Conservation (phyloP, 2,329 filamentous ascomycete species). For the Nemania sp. region DNA sequence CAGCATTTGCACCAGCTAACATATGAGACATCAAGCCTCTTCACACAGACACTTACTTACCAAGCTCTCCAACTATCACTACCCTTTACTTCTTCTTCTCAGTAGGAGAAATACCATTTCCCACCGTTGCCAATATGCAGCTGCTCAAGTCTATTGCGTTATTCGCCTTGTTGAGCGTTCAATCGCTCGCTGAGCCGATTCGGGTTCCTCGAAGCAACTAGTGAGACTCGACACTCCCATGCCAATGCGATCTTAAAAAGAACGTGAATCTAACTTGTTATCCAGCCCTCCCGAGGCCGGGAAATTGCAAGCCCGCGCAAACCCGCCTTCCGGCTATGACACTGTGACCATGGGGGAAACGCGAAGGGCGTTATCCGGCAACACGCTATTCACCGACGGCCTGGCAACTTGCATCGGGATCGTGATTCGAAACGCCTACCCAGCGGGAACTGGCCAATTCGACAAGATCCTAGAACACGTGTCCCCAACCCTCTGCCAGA, state of each 20-base stretch:
- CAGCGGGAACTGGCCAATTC: background rate
- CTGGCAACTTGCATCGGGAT: background rate
- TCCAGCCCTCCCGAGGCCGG: background rate
- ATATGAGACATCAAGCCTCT: no score
- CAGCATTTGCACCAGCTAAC: no score
- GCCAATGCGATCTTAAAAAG: background rate
- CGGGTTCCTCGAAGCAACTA: background rate
- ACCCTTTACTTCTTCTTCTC: background rate
- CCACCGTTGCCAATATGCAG: constrained; percentile 3
- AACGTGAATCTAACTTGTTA: background rate
- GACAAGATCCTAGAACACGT: constrained; percentile 4
- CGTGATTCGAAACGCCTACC: background rate
- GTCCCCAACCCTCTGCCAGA: background rate
- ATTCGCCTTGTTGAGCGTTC: constrained; percentile 5
- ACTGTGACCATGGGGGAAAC: background rate
- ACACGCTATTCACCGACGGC: constrained; percentile 1
- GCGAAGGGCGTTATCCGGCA: background rate
- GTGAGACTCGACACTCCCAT: background rate
- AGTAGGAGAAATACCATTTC: background rate
- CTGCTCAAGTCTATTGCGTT: background rate
- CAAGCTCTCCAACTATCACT: background rate
- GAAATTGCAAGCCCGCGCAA: constrained; percentile 4
- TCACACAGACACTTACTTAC: no score
- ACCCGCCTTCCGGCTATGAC: background rate
- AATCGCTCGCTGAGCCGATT: background rate